These are phyloP conservation scores for Venturia pyrina DNA, from an alignment of 2,329 filamentous ascomycete species.

Conservation along the genomic window DNA sequence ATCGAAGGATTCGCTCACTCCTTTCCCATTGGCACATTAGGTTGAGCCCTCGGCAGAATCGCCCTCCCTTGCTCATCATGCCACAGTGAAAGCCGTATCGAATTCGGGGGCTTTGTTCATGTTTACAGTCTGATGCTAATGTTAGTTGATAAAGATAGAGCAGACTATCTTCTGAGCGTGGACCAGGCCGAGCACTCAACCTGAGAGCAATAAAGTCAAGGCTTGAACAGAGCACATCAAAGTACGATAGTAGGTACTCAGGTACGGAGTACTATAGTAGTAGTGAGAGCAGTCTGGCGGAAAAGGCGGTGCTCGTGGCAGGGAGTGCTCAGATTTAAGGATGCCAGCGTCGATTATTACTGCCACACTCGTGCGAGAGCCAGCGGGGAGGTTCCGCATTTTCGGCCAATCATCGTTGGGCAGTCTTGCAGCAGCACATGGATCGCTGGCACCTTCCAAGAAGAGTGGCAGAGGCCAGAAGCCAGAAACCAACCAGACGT, in stretches of 20 bases:
- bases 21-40: neutral
- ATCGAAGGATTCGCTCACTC: neutral
- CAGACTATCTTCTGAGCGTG: neutral
- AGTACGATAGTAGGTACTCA: neutral
- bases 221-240: neutral
- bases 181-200: neutral
- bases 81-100: neutral
- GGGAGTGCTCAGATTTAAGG: neutral
- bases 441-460: conserved; percentile 1
- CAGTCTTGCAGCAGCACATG: neutral
- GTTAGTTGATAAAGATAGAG: neutral
- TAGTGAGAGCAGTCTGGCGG: neutral
- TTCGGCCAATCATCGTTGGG: neutral
- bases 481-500: too few species aligned
- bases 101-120: neutral
- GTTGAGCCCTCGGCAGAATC: neutral
- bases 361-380: neutral
- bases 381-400: neutral
- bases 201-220: neutral
- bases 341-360: neutral
- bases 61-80: neutral
- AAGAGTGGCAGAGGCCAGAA: neutral
- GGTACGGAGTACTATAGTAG: too few species aligned
- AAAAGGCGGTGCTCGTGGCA: neutral
- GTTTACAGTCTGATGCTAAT: neutral